phyloP scores from a whole-genome alignment of 208 protist genomes.

The Wallacemonas sp. region DNA sequence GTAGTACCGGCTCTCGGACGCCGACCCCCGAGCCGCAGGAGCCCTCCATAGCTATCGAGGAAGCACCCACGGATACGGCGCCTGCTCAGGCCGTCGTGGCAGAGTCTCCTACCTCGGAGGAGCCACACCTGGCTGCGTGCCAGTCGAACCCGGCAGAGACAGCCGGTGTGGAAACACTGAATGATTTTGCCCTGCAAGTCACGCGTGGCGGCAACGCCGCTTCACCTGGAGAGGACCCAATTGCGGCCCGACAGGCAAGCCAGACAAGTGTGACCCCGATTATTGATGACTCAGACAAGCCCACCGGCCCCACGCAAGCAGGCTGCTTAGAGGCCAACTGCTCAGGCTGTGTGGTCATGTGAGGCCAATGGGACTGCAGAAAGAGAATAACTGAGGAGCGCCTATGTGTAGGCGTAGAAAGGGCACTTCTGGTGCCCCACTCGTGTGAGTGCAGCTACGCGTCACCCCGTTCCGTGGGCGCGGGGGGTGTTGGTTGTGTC shows the following conservation, averaged over 20 bases:
- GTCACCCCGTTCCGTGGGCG: no score
- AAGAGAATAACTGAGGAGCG: no score
- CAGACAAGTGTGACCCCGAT: not conserved
- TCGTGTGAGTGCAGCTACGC: no score
- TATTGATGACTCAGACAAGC: not conserved
- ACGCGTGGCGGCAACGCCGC: not conserved
- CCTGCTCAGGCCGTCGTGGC: not conserved
- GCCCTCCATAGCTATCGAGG: no score
- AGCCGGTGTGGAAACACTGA: not conserved
- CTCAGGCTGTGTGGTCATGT: conserved; percentile 11
- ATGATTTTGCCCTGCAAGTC: conserved; percentile 9
- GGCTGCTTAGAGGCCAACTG: conserved; percentile 14
- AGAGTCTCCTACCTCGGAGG: no score
- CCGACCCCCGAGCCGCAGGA: conserved; percentile 1
- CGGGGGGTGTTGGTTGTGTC: no score
- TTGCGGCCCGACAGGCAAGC: not conserved
- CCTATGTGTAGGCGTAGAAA: no score
- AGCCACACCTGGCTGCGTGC: not conserved
- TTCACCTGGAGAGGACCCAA: not conserved
- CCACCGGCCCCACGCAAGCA: not conserved
- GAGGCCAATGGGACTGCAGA: no score
- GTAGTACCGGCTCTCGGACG: not conserved
- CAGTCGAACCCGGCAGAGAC: not conserved
- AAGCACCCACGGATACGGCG: not conserved
- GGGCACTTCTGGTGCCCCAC: no score